phyloP scores from a whole-genome alignment of 371 early-diverging fungal species.

The Caulochytrium protostelioides region DNA sequence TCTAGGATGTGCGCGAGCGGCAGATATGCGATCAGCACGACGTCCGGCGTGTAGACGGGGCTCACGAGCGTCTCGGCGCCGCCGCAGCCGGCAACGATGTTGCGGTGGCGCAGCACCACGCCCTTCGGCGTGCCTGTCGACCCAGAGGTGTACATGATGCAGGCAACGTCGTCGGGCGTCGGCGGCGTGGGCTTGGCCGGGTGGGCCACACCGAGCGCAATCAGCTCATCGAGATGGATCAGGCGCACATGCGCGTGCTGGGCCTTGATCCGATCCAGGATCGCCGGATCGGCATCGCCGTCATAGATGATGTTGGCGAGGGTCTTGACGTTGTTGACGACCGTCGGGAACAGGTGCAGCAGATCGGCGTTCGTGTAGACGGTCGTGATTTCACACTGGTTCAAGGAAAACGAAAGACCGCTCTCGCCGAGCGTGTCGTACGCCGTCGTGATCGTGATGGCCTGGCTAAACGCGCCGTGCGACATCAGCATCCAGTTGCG shows the following conservation, averaged over 20 bases:
- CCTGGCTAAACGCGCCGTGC: slow-evolving; percentile 45
- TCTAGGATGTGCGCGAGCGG: slow-evolving; percentile 73
- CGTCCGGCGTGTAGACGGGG: slow-evolving; percentile 21
- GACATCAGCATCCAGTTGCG: slow-evolving; percentile 50
- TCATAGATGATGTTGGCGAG: slow-evolving; percentile 52
- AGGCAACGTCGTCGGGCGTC: slow-evolving; percentile 50
- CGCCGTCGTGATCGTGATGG: slow-evolving; percentile 56
- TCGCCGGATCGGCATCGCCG: slow-evolving; percentile 34
- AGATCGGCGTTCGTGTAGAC: slow-evolving; percentile 66
- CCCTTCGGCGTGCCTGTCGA: slow-evolving; percentile 83
- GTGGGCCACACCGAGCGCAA: slow-evolving; percentile 34
- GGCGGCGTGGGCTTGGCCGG: slow-evolving; percentile 41
- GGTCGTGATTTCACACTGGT: slow-evolving; percentile 52
- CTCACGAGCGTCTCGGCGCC: slow-evolving; percentile 2
- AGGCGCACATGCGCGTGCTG: slow-evolving; percentile 19
- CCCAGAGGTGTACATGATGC: slow-evolving; percentile 93
- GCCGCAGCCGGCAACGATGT: slow-evolving; percentile 40
- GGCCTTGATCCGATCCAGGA: slow-evolving; percentile 17
- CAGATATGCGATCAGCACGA: slow-evolving; percentile 66
- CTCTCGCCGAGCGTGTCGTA: slow-evolving; percentile 77
- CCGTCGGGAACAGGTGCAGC: slow-evolving; percentile 40
- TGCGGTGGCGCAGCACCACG: slow-evolving; percentile 61
- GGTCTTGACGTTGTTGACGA: slow-evolving; percentile 35
- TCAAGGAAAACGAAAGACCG: slow-evolving; percentile 60
- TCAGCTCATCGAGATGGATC: slow-evolving; percentile 34